These are phyloP conservation scores for Plasmodium gonderi DNA, from an alignment of 169 alveolate genomes.

Conservation along the genomic window DNA sequence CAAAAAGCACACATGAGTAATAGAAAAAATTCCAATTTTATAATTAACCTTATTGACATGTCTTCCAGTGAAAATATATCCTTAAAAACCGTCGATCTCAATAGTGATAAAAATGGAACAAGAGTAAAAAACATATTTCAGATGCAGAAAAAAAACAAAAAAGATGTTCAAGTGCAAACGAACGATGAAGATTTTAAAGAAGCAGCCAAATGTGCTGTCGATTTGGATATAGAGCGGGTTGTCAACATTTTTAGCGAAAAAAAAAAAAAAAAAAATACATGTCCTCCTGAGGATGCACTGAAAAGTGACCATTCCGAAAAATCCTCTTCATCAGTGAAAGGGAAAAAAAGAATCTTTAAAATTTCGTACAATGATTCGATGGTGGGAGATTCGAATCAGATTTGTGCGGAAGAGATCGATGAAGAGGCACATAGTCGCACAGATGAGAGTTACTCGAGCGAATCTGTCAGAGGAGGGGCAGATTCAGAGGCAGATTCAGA, in stretches of 20 bases:
- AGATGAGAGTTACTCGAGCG: no score
- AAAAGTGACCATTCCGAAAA: no score
- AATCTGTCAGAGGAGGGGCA: neutral
- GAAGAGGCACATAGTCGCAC: neutral
- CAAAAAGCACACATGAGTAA: neutral
- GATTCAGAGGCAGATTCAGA: neutral
- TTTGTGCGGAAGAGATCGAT: neutral
- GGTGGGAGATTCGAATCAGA: no score
- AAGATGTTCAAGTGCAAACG: conserved; percentile 66
- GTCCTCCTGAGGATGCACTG: neutral
- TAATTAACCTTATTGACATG: conserved; percentile 17
- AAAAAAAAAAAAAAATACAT: neutral
- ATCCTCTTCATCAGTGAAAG: neutral
- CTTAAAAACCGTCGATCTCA: conserved; percentile 26
- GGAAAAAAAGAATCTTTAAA: neutral
- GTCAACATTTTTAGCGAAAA: conserved; percentile 7
- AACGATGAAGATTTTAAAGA: conserved; percentile 12
- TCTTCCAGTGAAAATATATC: neutral
- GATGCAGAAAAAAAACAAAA: neutral
- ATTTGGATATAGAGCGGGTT: conserved; percentile 19
- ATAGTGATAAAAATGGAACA: neutral
- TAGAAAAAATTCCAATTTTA: neutral
- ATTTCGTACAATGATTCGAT: neutral
- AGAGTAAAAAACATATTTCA: neutral
- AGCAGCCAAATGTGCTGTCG: neutral